Evolutionary conservation across 2,329 filamentous ascomycete genomes (phyloP).

Genomic region (Aspergillus sclerotialis): DNA sequence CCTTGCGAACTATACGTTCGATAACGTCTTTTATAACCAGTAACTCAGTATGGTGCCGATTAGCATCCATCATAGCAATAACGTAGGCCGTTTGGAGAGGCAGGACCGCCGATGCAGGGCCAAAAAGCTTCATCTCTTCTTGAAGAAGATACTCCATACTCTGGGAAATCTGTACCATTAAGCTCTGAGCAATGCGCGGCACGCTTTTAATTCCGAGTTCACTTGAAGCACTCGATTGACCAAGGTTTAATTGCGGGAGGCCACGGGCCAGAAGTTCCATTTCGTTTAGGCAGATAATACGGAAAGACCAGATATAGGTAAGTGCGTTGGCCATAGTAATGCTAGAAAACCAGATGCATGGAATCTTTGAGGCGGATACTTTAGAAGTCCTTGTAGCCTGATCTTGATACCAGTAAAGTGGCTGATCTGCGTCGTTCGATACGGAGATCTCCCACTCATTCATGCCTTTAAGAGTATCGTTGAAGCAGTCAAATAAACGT

Average conservation of each 20-base stretch:
- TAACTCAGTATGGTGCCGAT: not conserved
- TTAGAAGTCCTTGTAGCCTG: not conserved
- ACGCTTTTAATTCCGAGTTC: not conserved
- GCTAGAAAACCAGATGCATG: slow-evolving; percentile 23
- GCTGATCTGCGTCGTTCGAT: not conserved
- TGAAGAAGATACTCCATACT: slow-evolving; percentile 33
- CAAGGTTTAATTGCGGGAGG: not conserved
- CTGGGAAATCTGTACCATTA: slow-evolving; percentile 23
- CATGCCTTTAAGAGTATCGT: not conserved
- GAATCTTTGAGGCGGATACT: not conserved
- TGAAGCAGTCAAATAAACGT: not conserved
- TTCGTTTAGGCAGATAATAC: slow-evolving; percentile 28
- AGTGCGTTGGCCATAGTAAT: slow-evolving; percentile 32
- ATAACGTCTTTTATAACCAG: slow-evolving; percentile 5
- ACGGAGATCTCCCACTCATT: slow-evolving; percentile 1
- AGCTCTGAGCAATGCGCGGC: slow-evolving; percentile 1
- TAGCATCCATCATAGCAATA: slow-evolving; percentile 1
- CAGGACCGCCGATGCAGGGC: slow-evolving; percentile 28
- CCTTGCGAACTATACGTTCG: slow-evolving; percentile 7
- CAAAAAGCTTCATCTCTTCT: slow-evolving; percentile 35
- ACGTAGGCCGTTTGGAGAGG: slow-evolving; percentile 18
- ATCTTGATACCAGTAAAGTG: not conserved
- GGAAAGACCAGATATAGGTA: slow-evolving; percentile 35
- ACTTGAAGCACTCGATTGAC: not conserved
- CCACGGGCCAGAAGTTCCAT: slow-evolving; percentile 12